Evolutionary conservation across 2,329 filamentous ascomycete genomes (phyloP).

Genomic region (Thielaviopsis punctulata): DNA sequence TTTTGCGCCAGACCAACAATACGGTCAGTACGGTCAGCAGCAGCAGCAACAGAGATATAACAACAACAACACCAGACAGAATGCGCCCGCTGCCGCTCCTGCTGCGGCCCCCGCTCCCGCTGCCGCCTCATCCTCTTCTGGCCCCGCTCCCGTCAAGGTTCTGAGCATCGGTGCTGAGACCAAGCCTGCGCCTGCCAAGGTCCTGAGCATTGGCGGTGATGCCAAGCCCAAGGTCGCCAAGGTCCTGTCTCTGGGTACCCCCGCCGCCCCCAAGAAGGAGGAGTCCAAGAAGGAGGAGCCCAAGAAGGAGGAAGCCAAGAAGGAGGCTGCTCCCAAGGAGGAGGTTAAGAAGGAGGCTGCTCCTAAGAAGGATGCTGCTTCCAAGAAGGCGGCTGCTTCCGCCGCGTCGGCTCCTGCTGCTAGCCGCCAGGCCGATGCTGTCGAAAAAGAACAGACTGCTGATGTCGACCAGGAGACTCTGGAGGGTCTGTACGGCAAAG

Average conservation of each 20-base stretch:
- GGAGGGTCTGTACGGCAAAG: constrained; percentile 92
- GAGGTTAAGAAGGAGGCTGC: constrained; percentile 41
- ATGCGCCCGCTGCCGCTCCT: constrained; percentile 28
- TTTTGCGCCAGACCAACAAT: constrained; percentile 13
- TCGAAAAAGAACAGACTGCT: constrained; percentile 65
- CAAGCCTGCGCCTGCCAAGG: constrained; percentile 41
- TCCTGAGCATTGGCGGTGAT: constrained; percentile 56
- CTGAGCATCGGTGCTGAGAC: constrained; percentile 54
- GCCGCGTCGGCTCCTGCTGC: constrained; percentile 67
- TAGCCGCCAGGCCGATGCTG: constrained; percentile 58
- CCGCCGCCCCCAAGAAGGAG: too few relatives aligned
- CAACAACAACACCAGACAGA: constrained; percentile 25
- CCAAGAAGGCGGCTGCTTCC: constrained; percentile 62
- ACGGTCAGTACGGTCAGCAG: constrained; percentile 29
- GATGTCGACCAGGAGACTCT: constrained; percentile 58
- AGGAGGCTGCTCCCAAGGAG: constrained; percentile 20
- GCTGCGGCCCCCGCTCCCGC: constrained; percentile 21
- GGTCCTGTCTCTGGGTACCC: constrained; percentile 24
- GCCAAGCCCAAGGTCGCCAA: constrained; percentile 33
- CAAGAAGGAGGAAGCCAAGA: constrained; percentile 9
- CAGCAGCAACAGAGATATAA: constrained; percentile 24
- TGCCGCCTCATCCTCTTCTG: constrained; percentile 26
- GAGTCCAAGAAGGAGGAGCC: too few relatives aligned
- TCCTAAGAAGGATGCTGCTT: constrained; percentile 75
- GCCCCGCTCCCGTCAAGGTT: constrained; percentile 36